Base-by-base conservation (phyloP, 495 filamentous ascomycete species). In the Aspergillus hancockii region DNA sequence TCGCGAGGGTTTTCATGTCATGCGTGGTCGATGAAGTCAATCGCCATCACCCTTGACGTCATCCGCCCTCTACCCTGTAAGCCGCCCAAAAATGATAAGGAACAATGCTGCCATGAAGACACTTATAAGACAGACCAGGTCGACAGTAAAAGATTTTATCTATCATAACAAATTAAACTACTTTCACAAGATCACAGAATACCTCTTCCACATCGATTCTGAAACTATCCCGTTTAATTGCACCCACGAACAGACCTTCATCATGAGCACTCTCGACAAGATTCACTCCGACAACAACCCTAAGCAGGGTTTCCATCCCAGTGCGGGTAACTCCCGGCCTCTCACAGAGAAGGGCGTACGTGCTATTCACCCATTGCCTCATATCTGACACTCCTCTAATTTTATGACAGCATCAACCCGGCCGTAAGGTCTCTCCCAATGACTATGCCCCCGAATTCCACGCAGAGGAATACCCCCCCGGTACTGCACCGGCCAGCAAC, bases 361-460 rank as follows among this genome's bases (percentile, higher is more conserved):
- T 73, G 13, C 13, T 14, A 19, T 30, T 8, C n/a, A 30, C 21
- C 4, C 12, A 4, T 21, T 10, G 5, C 12, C 32, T 18, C 28
- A 46, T 38, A 7, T 3, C 3, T 25, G 22, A 1, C 12, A 12
- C 2, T 8, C 2, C 4, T 32, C 43, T 16, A 23, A 51, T 45
- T 31, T 25, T 30, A 58, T 60, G 57, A 69, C 57, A 90, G 88
- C 89, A 93, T 69, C 75, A 88, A 69, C 82, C 80, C 18, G 90
- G 90, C 61, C 70, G 77, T 36, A 77, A 83, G 57, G 78, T 83
- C 51, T 74, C 71, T 43, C 85, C 84, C 56, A 76, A 76, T 54
- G 87, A 93, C 63, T 68, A 75, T 61, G 74, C 69, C 36, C 84
- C 85, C 46, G 88, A 88, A 63, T 91, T 88, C 78, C 73, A 75